Evolutionary conservation across 768 basidiomycete genomes (phyloP).

Genomic region (Mycena pura): DNA sequence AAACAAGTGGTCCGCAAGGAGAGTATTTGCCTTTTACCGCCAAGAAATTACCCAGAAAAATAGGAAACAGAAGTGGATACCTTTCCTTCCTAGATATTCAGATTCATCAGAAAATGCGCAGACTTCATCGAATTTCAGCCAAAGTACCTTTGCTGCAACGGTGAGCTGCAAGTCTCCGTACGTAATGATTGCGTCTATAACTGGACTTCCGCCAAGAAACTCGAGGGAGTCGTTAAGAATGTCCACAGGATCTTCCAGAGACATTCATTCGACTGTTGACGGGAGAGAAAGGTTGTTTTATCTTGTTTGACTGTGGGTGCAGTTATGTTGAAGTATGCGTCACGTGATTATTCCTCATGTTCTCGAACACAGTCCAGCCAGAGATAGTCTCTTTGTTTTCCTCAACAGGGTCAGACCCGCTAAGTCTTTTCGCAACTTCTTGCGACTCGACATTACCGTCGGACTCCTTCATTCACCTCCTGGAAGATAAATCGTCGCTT

Average conservation of each 20-base stretch:
- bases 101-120: constrained; percentile 4
- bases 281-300: neutral
- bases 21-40: constrained; percentile 62
- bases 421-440: constrained; percentile 58
- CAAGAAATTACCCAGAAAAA: neutral
- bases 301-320: no score
- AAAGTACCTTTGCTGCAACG: constrained; percentile 63
- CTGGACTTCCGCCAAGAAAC: constrained; percentile 54
- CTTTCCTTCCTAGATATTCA: constrained; percentile 59
- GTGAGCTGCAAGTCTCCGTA: constrained; percentile 64
- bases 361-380: constrained; percentile 65
- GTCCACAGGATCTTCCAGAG: constrained; percentile 47
- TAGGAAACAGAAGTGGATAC: constrained; percentile 36
- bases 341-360: no score
- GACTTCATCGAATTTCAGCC: neutral
- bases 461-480: constrained; percentile 70
- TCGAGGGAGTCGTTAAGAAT: constrained; percentile 59
- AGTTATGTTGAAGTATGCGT: no score
- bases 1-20: constrained; percentile 77
- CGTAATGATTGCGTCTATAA: constrained; percentile 47
- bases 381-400: constrained; percentile 76
- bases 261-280: neutral
- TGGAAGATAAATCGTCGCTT: constrained; percentile 62
- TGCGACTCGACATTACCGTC: constrained; percentile 57
- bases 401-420: constrained; percentile 68